A percentile compares a stretch with the other conserved stretches of the same genome.
phyloP scores from a whole-genome alignment of 73 alveolate genomes.

The Effrenium voratum region DNA sequence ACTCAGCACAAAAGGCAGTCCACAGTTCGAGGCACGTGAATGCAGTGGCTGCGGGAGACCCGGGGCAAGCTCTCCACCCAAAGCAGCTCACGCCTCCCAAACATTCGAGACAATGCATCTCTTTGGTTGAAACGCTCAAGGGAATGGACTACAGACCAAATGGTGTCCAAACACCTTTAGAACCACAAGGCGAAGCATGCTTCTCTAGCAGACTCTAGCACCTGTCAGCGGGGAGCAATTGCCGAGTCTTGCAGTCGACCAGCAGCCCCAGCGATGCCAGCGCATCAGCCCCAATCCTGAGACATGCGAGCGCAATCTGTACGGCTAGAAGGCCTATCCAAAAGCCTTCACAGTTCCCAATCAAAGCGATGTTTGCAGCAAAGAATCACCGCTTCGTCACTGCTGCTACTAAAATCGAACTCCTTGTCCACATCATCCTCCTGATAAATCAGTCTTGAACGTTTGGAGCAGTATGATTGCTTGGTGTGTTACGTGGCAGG shows the following conservation, averaged over 20 bases:
- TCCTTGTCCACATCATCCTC: constrained; percentile 86
- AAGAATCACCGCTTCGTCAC: constrained; percentile 70
- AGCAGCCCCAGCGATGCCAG: constrained; percentile 76
- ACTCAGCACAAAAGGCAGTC: too few species aligned
- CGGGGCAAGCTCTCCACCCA: constrained; percentile 40
- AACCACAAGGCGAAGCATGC: background rate
- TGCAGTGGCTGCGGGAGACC: constrained; percentile 13
- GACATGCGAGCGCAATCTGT: too few species aligned
- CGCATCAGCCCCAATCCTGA: constrained; percentile 79
- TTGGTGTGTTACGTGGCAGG: too few species aligned
- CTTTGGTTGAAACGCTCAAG: too few species aligned
- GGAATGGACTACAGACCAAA: background rate
- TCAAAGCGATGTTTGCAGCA: background rate
- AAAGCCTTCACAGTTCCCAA: background rate
- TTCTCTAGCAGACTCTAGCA: background rate
- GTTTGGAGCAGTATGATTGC: too few species aligned
- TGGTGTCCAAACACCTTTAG: background rate
- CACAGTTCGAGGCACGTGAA: background rate
- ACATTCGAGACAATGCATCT: background rate
- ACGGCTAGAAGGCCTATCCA: background rate
- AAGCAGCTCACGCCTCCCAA: background rate
- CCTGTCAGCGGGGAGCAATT: constrained; percentile 3
- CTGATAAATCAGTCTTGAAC: background rate
- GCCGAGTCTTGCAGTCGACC: constrained; percentile 73
- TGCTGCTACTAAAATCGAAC: constrained; percentile 48